Evolutionary conservation across 2,329 filamentous ascomycete species (phyloP), one percentile per base, ranked within the genome.

Genomic region (Penicillium sp.): DNA sequence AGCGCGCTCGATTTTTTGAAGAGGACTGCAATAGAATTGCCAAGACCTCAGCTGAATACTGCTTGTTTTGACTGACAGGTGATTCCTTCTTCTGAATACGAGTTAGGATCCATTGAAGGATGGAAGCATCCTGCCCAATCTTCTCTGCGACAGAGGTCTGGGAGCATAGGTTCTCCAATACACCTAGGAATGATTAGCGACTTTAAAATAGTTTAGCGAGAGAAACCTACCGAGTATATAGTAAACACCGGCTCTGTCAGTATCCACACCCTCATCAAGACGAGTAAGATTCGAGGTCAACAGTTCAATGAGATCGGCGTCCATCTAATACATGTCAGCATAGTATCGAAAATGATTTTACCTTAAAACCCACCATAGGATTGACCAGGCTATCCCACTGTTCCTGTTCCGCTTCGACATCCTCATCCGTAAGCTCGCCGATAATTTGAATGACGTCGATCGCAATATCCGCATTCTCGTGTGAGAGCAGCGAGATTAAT

Each of bases 401-500:
- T 53, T 85, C 85, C 64, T 92, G 87, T 56, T 88, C 85, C 2
- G 89, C 90, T 41, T 87, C 82, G 2, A 96, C 90, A 68, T 97
- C 93, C 70, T 99, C 92, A 66, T 97, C 94, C 14, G 91, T 95
- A 63, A 97, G 78, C 76, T 99, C 94, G 53, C 85, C 87, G 49
- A 99, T 85, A 45, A 97, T 89, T 76, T 97, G 89, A 48, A 96
- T 87, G 0, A 89, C 90, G 60, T 89, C 90, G 65, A 97, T 96
- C 11, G 94, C 92, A 61, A 99, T 95, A 69, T 99, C 94, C 0
- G 92, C 93, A 71, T 99, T 99, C 67, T 99, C 94, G 71, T 99
- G 94, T 15, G 93, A 88, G 47, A 99, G 78, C 50, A 99, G 75
- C 2, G 87, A 85, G 1, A 96, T 90, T 49, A 99, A 75, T 52